Base-by-base conservation (phyloP, 83 land plant species). In the Diphasiastrum complanatum region DNA sequence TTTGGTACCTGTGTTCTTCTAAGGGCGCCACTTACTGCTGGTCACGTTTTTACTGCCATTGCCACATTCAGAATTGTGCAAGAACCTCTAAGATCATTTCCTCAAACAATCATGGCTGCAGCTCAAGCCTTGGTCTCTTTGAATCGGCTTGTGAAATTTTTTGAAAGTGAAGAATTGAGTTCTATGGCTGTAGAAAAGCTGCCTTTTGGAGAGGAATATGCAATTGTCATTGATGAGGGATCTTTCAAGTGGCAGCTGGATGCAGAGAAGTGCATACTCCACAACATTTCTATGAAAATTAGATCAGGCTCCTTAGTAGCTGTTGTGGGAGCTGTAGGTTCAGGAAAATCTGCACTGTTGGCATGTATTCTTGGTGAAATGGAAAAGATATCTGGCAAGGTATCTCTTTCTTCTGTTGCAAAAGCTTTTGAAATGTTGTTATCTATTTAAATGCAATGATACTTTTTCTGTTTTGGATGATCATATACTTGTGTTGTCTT, bases 311-410 rank as follows among this genome's bases (percentile, higher is more conserved):
- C 54, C n/a, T 41, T 65, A n/a, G 71, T 75, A 25, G 71, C 78
- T 4, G 47, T 72, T 33, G 51, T 49, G 2, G 69, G 68, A 26
- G 26, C 58, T 3, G 65, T 75, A 59, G 71, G 78, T 18, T 65
- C 78, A 38, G 78, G 71, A 34, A 75, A 72, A 45, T 73, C 63
- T 18, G 40, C 29, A 30, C 23, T 75, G 11, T 46, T 75, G 33
- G 59, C 77, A 11, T 56, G 53, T 51, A 22, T 78, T 19, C 47
- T 67, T 10, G 67, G 72, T 1, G 79, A 66, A 51, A 67, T 73
- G 28, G 57, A 63, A 4, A 66, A 41, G 51, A 16, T 65, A 0
- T 47, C 47, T 10, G 72, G 72, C 72, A 61, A 60, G 72, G 72
- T 69, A 41, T 16, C n/a, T n/a, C n/a, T n/a, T n/a, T n/a, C n/a